These are phyloP conservation scores for Candida maltosa DNA, from an alignment of 805 yeast genomes.

Conservation along the genomic window DNA sequence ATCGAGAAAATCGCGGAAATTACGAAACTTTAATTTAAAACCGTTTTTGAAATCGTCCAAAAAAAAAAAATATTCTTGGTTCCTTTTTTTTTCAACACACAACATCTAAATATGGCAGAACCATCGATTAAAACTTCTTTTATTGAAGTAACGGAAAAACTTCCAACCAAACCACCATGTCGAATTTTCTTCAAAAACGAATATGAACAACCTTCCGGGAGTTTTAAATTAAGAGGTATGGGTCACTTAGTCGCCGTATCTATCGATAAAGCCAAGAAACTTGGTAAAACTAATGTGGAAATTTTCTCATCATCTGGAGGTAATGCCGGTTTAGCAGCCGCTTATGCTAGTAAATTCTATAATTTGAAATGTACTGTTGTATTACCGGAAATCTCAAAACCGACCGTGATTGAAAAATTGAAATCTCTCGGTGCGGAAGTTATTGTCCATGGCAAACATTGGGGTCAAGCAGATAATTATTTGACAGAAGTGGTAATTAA, in stretches of 20 bases:
- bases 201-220: constrained; percentile 53
- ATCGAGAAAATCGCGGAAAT: too few relatives aligned
- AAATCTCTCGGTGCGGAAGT: constrained; percentile 20
- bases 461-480: constrained; percentile 31
- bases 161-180: constrained; percentile 27
- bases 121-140: constrained; percentile 35
- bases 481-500: constrained; percentile 15
- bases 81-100: too few relatives aligned
- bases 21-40: too few relatives aligned
- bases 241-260: constrained; percentile 43
- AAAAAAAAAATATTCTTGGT: too few relatives aligned
- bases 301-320: constrained; percentile 33
- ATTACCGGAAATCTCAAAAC: constrained; percentile 20
- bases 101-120: background rate
- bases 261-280: constrained; percentile 21
- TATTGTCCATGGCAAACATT: constrained; percentile 21
- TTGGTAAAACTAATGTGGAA: constrained; percentile 13
- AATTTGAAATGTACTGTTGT: constrained; percentile 27
- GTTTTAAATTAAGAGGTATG: constrained; percentile 55
- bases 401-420: constrained; percentile 16
- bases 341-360: constrained; percentile 20
- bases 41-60: too few relatives aligned
- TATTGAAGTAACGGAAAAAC: constrained; percentile 24
- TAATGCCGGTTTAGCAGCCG: constrained; percentile 35
- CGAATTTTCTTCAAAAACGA: constrained; percentile 48